Evolutionary conservation across 768 basidiomycete genomes (phyloP).

Genomic region (Kwoniella bestiolae): DNA sequence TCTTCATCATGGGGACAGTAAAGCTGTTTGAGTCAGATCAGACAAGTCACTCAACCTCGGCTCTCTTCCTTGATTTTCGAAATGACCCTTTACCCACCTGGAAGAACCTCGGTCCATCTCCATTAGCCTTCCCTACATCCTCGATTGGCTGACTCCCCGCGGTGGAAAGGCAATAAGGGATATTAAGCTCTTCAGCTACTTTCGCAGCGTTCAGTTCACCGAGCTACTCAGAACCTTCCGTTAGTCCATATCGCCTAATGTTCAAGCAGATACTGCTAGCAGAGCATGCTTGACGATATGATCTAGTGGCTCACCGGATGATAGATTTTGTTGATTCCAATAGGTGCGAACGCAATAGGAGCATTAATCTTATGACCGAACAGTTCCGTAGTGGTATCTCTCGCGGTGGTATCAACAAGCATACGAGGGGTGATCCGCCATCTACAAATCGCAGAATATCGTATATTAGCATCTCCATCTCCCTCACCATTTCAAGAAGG

Average conservation of each 20-base stretch:
- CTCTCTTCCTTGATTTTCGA: background rate
- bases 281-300: too few species aligned
- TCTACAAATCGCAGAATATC: too few species aligned
- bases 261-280: background rate
- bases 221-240: too few species aligned
- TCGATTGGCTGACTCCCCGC: constrained; percentile 75
- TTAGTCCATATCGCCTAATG: too few species aligned
- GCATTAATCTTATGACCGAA: constrained; percentile 63
- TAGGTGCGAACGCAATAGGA: constrained; percentile 65
- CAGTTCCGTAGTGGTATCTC: constrained; percentile 62
- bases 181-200: constrained; percentile 66
- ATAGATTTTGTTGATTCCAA: constrained; percentile 68
- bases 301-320: background rate
- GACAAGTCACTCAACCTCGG: background rate
- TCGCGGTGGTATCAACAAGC: constrained; percentile 63
- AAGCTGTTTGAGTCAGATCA: too few species aligned
- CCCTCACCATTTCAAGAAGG: too few species aligned
- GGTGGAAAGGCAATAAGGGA: constrained; percentile 77
- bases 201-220: constrained; percentile 73
- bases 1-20: constrained; percentile 67
- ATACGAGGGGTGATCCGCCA: constrained; percentile 73
- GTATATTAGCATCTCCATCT: too few species aligned
- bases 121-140: constrained; percentile 73
- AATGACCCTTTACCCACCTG: constrained; percentile 46
- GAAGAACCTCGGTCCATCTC: constrained; percentile 63